A percentile compares a stretch with the other conserved stretches of the same genome.
phyloP scores from a whole-genome alignment of 306 rosid species.

The Morella rubra region DNA sequence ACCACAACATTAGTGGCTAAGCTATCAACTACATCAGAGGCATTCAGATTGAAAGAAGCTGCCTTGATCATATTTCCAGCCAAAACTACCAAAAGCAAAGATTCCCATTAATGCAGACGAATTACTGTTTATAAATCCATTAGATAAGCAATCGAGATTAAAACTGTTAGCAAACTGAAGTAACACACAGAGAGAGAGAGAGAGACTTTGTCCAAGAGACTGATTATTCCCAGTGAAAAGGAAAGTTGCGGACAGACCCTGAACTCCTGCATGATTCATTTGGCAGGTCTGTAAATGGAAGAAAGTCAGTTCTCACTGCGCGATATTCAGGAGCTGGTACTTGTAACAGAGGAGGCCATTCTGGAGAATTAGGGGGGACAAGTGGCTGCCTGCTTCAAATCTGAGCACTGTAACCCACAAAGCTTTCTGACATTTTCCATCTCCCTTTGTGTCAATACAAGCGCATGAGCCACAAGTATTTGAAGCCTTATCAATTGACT shows the following conservation, averaged over 20 bases:
- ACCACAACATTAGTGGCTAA: conserved; percentile 59
- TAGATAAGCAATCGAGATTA: background rate
- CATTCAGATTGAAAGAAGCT: conserved; percentile 36
- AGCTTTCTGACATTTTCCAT: conserved; percentile 44
- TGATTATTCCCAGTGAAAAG: conserved; percentile 75
- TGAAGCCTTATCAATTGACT: conserved; percentile 50
- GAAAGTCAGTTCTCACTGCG: conserved; percentile 50
- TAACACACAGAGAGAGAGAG: conserved; percentile 9
- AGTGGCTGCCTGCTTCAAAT: conserved; percentile 52
- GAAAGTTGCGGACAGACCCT: conserved; percentile 74
- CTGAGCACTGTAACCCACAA: conserved; percentile 74
- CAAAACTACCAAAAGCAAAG: conserved; percentile 50
- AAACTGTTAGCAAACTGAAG: background rate
- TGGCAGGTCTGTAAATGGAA: conserved; percentile 57
- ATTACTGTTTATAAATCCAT: background rate
- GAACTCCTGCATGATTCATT: conserved; percentile 54
- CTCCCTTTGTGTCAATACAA: conserved; percentile 39
- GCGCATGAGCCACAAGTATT: conserved; percentile 66
- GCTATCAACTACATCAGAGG: conserved; percentile 34
- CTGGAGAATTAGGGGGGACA: conserved; percentile 57
- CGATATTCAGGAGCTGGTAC: conserved; percentile 62
- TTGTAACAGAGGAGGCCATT: conserved; percentile 85
- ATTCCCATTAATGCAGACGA: conserved; percentile 24
- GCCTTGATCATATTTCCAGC: conserved; percentile 51
- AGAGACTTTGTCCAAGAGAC: conserved; percentile 65